Percentiles rank a stretch among this genome's conserved stretches.
phyloP scores from a whole-genome alignment of 2,329 filamentous ascomycete genomes.

The Annulohypoxylon truncatum region DNA sequence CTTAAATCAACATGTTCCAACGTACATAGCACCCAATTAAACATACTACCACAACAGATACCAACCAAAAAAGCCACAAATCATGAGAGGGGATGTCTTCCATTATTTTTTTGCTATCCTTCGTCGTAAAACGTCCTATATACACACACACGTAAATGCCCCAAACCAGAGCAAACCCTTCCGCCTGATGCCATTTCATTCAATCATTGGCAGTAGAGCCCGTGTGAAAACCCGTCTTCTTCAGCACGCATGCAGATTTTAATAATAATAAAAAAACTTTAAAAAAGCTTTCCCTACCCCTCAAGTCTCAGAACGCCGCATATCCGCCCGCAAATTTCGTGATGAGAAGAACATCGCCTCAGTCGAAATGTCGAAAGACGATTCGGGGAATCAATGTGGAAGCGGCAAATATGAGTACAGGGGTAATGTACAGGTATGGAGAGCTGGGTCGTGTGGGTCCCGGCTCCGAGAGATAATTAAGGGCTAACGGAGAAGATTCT shows the following conservation, averaged over 20 bases:
- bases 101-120: conserved; percentile 61
- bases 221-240: conserved; percentile 41
- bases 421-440: conserved; percentile 56
- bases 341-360: conserved; percentile 53
- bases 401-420: conserved; percentile 64
- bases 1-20: background rate
- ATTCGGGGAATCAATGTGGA: conserved; percentile 46
- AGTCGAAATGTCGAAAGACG: conserved; percentile 17
- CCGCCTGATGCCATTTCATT: conserved; percentile 55
- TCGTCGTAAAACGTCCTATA: conserved; percentile 53
- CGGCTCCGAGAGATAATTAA: conserved; percentile 40
- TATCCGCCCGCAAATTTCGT: conserved; percentile 47
- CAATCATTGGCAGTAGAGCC: conserved; percentile 59
- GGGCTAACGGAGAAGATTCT: conserved; percentile 8
- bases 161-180: conserved; percentile 53
- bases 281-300: conserved; percentile 43
- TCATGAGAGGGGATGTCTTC: conserved; percentile 67
- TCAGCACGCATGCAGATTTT: conserved; percentile 36
- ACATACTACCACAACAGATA: no score
- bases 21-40: background rate
- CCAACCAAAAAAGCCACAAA: background rate
- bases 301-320: conserved; percentile 52
- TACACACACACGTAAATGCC: conserved; percentile 53
- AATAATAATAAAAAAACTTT: conserved; percentile 3
- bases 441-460: conserved; percentile 52